Conservation (phyloP, 1,284 basidiomycete species). For the Retiboletus flavoniger region DNA sequence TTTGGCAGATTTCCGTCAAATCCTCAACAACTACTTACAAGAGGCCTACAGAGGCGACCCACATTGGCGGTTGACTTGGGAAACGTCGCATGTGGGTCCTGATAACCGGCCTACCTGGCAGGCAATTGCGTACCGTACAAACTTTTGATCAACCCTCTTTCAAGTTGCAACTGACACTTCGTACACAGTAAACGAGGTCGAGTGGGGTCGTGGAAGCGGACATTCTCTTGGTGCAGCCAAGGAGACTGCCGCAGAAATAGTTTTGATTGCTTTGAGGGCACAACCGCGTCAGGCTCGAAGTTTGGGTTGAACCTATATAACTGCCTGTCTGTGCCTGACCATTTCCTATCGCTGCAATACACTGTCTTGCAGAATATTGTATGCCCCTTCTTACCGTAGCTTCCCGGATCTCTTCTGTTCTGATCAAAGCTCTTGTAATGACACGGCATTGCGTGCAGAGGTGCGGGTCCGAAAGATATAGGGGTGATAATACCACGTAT, state of each 20-base stretch:
- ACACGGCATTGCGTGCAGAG: too few species aligned
- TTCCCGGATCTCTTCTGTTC: not conserved
- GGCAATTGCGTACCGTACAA: conserved; percentile 23
- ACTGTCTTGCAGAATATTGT: not conserved
- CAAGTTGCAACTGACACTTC: not conserved
- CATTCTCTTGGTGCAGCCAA: conserved; percentile 21
- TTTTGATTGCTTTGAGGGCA: conserved; percentile 18
- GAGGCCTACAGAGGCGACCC: conserved; percentile 16
- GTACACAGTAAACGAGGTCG: conserved; percentile 25
- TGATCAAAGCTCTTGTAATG: not conserved
- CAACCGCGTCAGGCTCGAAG: not conserved
- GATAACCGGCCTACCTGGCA: conserved; percentile 29
- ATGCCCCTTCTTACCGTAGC: not conserved
- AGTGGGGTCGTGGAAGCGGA: conserved; percentile 31
- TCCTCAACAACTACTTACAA: conserved; percentile 28
- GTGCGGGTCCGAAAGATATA: not conserved
- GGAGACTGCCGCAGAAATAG: conserved; percentile 25
- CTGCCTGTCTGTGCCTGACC: not conserved
- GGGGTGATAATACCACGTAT: conserved; percentile 20
- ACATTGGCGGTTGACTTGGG: conserved; percentile 23
- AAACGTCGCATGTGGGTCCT: conserved; percentile 19
- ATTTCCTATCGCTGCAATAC: not conserved
- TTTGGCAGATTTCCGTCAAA: conserved; percentile 24
- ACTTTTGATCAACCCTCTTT: not conserved
- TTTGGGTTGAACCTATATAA: not conserved